Evolutionary conservation across 768 basidiomycete genomes (phyloP), one percentile per base, ranked within the genome.

Genomic region (Lactarius pseudohatsudake): DNA sequence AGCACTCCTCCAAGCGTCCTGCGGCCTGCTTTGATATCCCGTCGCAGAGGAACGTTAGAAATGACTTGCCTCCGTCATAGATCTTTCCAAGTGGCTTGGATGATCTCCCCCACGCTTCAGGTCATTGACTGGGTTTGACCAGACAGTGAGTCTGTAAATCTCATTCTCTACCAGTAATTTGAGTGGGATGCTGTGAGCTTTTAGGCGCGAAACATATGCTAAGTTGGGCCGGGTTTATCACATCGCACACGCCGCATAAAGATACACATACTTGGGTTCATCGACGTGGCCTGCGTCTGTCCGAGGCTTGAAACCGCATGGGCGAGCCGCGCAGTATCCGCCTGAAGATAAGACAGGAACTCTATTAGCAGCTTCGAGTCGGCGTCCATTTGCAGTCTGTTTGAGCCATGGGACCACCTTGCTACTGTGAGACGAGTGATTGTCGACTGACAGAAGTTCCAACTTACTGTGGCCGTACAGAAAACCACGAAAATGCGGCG

Each of bases 401-500:
- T 93, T 30, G 92, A 91, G n/a, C 96, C 97, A 74, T 88, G 97
- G 4, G 96, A 90, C 96, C 96, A 98, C 72, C 96, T 98, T 72
- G 1, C 18, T 34, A 13, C 13, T 32, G 13, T 56, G 20, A 59
- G 67, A 22, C 54, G 36, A 57, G n/a, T 7, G 32, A 3, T 54
- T 9, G 28, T 36, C 20, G 7, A 11, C 28, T n/a, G 53, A 60
- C 45, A 38, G 4, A 43, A 54, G 41, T 36, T 18, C 41, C 16
- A 10, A 72, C 92, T 76, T 76, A 97, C 96, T 94, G 94, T 10
- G 95, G 90, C n/a, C 90, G 84, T 57, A 89, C 85, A n/a, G 89
- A 80, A 77, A 98, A 99, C 97, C 96, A 98, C 4, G 88, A 84
- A 71, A 93, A 92, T 2, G 94, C 94, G 2, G 88, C 84, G 6